Conservation (phyloP, 371 early-diverging fungal species). For the Paramicrosporidium saccamoebae region DNA sequence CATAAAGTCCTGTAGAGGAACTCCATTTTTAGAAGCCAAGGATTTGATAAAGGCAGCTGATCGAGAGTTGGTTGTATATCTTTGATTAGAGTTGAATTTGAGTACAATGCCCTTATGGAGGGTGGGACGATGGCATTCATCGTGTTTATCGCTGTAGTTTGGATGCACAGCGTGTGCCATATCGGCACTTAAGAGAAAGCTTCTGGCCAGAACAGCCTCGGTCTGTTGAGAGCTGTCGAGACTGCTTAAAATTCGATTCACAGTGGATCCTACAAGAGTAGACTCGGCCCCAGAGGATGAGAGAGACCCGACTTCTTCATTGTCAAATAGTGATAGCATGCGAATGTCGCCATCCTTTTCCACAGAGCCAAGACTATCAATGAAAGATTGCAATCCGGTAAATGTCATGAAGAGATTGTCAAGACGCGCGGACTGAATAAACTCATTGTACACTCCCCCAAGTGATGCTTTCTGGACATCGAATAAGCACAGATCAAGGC, state of each 20-base stretch:
- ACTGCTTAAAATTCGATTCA: constrained; percentile 15
- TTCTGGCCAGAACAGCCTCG: constrained; percentile 46
- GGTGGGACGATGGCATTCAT: constrained; percentile 54
- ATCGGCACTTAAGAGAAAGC: constrained; percentile 58
- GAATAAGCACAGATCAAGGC: constrained; percentile 78
- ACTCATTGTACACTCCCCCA: constrained; percentile 66
- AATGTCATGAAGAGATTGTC: constrained; percentile 85
- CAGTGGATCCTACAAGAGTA: constrained; percentile 30
- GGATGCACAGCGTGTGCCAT: constrained; percentile 85
- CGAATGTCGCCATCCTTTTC: constrained; percentile 15
- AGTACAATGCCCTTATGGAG: constrained; percentile 83
- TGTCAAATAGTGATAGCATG: constrained; percentile 66
- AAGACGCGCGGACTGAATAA: constrained; percentile 61
- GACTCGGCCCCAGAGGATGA: constrained; percentile 84
- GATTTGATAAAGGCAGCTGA: constrained; percentile 44
- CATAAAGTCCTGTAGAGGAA: constrained; percentile 78
- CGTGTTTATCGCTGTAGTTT: constrained; percentile 58
- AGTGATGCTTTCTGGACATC: constrained; percentile 45
- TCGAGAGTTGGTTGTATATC: constrained; percentile 72
- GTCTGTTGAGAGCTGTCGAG: constrained; percentile 11
- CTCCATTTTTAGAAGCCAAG: constrained; percentile 24
- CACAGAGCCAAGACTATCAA: constrained; percentile 9
- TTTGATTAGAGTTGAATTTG: constrained; percentile 80
- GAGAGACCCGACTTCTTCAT: constrained; percentile 89
- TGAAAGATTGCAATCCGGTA: constrained; percentile 19